Percentiles rank a stretch among this genome's conserved stretches.
phyloP scores from a whole-genome alignment of 345 rosid genomes.

The Citrus cavaleriei region DNA sequence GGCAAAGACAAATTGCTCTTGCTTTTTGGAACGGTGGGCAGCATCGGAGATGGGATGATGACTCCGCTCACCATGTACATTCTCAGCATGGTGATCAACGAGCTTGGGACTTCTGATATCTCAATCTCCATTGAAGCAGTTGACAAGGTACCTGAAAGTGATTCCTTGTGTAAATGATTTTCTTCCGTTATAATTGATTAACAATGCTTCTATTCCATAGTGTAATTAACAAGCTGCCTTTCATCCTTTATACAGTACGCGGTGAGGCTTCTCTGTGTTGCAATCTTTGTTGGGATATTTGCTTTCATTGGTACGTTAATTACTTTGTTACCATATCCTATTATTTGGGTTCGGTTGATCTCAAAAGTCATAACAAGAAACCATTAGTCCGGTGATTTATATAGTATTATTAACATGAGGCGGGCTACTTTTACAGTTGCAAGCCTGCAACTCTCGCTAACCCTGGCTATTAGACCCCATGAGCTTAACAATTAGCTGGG shows the following conservation, averaged over 20 bases:
- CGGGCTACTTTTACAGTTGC: not conserved
- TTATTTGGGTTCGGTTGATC: not conserved
- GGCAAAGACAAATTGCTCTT: constrained; percentile 38
- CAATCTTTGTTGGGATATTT: constrained; percentile 37
- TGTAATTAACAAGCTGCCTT: not conserved
- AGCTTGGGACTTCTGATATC: constrained; percentile 27
- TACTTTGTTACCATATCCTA: not conserved
- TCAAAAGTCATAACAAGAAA: not conserved
- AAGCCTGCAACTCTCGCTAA: not conserved
- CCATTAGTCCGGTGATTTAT: not conserved
- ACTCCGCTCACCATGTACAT: constrained; percentile 41
- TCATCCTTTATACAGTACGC: constrained; percentile 29
- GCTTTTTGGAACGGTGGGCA: constrained; percentile 40
- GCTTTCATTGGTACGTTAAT: constrained; percentile 36
- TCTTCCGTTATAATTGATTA: too few relatives aligned
- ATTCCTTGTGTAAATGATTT: not conserved
- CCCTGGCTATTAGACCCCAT: too few relatives aligned
- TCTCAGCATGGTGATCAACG: constrained; percentile 35
- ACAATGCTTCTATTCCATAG: not conserved
- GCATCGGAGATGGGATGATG: constrained; percentile 56
- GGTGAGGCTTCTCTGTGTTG: constrained; percentile 33
- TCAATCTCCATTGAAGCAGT: constrained; percentile 24
- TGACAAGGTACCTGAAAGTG: constrained; percentile 30
- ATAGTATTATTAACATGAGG: not conserved
- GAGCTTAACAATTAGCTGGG: too few relatives aligned